Base-by-base conservation (phyloP, 805 yeast genomes). In the Ogataea ramenticola region DNA sequence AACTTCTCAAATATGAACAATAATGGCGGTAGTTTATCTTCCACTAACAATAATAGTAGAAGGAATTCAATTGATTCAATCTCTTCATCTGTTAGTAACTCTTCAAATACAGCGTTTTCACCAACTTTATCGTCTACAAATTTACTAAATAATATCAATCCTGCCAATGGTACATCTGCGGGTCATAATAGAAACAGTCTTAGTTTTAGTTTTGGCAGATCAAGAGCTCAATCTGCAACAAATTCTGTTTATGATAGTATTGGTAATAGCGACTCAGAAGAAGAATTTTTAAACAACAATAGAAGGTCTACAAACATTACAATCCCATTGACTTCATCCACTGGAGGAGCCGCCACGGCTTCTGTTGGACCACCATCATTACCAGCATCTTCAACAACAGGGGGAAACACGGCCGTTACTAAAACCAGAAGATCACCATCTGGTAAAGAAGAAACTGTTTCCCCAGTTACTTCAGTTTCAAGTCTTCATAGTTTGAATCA, bases 61-160 rank as follows among this genome's bases (percentile, higher is more conserved):
- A 57, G 78, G 41, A 66, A 68, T 3, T 75, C 80, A 1, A 58
- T 73, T 4, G 81, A 75, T 47, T 74, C 80, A 2, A 54, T 74
- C 4, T 63, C 73, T 35, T 74, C 80, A 0, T 68, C 71, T 15
- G 66, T 73, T 30, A 68, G 73, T 32, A 36, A 26, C 14, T 39
- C 41, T 2, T 32, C 41, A 19, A 34, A 34, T 12, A 34, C 17
- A 15, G 46, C 46, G 49, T 67, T 43, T 61, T 68, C 37, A 2
- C 50, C 47, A 20, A 42, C 43, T 36, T 24, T 49, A 39, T 40
- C 47, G 49, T 64, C 51, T 20, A 66, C 54, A 17, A 38, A 46
- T 4, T 26, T 50, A 10, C 6, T 16, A 3, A 29, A 30, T 30
- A 20, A 16, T 10, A 12, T 22, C 19, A 21, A 5, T 26, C 5